Conservation (phyloP, 208 protist species). For the Trypanosoma theileri region DNA sequence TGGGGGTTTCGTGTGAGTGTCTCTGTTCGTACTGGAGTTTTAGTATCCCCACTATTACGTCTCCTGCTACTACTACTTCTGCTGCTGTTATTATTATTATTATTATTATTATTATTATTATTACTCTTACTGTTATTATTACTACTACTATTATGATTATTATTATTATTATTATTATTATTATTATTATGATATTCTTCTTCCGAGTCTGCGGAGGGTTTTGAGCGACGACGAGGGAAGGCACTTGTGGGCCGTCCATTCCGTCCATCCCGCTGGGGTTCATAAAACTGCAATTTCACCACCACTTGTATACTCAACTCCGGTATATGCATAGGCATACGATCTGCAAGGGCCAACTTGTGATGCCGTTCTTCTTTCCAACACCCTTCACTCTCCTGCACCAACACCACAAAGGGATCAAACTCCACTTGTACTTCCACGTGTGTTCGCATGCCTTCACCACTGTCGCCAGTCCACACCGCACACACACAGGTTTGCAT, state of each 20-base stretch:
- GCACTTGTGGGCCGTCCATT: constrained; percentile 32
- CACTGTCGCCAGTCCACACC: constrained; percentile 13
- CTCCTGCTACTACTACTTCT: not conserved
- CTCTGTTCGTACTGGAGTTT: too few species aligned
- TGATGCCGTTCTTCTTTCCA: not conserved
- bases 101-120: not conserved
- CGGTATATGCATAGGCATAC: not conserved
- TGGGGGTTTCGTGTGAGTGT: too few species aligned
- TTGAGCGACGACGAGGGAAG: not conserved
- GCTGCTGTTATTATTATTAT: not conserved
- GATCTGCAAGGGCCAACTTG: not conserved
- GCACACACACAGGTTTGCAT: constrained; percentile 19
- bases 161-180: not conserved
- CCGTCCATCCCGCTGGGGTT: constrained; percentile 24
- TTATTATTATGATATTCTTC: not conserved
- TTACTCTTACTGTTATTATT: not conserved
- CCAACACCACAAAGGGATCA: constrained; percentile 20
- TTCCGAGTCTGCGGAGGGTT: not conserved
- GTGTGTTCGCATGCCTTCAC: not conserved
- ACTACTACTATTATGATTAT: not conserved
- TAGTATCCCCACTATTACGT: too few species aligned
- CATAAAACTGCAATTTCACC: constrained; percentile 21
- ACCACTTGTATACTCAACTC: constrained; percentile 13
- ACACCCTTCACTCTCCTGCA: constrained; percentile 14
- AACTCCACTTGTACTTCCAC: constrained; percentile 15